Conservation (phyloP, 139 green algal genomes). For the Pseudopediastrum boryanum region DNA sequence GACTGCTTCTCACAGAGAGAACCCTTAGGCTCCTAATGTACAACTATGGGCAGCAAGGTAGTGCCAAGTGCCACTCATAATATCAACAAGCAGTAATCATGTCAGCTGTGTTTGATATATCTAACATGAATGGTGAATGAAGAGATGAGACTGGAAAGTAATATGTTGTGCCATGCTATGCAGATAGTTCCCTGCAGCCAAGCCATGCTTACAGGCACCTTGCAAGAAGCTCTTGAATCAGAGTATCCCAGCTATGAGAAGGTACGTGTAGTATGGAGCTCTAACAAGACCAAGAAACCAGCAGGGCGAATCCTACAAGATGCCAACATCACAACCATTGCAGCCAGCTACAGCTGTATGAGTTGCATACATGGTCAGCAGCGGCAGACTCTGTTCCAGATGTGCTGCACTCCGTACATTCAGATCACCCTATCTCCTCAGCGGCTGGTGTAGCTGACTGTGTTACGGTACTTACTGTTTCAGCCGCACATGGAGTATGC, state of each 20-base stretch:
- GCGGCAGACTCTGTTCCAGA: background rate
- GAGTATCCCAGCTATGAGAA: slow-evolving; percentile 47
- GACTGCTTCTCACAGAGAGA: background rate
- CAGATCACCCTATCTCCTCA: too few species aligned
- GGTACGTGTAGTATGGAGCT: slow-evolving; percentile 12
- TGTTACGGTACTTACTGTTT: background rate
- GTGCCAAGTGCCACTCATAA: too few species aligned
- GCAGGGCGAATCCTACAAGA: background rate
- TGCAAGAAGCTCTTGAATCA: slow-evolving; percentile 33
- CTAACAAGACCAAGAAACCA: background rate
- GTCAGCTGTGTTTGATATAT: too few species aligned
- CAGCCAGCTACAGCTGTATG: too few species aligned
- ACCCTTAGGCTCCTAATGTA: background rate
- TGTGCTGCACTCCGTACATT: background rate
- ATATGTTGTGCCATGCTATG: background rate
- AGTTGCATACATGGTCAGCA: background rate
- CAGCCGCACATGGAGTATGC: background rate
- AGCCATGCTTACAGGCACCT: slow-evolving; percentile 31
- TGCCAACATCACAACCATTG: background rate
- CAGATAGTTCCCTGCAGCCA: slow-evolving; percentile 45
- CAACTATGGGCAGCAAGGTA: too few species aligned
- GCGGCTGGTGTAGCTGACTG: too few species aligned
- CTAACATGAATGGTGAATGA: too few species aligned
- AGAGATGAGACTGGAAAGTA: too few species aligned
- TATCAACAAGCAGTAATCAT: too few species aligned